These are phyloP conservation scores for Cercospora sp. DNA, from an alignment of 2,329 filamentous ascomycete species.

Conservation along the genomic window DNA sequence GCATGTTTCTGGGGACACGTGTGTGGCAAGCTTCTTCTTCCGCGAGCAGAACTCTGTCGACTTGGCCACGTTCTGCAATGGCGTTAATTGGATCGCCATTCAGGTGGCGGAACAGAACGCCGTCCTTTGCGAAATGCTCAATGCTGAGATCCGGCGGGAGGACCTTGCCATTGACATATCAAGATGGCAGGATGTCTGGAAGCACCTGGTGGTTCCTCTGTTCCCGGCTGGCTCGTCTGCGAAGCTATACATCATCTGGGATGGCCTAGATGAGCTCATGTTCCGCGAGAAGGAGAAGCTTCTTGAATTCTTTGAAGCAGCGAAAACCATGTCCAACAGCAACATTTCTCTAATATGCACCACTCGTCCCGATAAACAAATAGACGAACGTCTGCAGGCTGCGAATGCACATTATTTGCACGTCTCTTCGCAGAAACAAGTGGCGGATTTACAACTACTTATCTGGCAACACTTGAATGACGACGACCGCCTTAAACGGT, in stretches of 20 bases:
- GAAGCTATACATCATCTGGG: constrained; percentile 10
- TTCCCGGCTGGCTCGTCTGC: constrained; percentile 2
- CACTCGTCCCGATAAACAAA: constrained; percentile 1
- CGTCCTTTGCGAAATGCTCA: constrained; percentile 8
- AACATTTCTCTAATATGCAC: constrained; percentile 10
- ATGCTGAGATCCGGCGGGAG: constrained; percentile 9
- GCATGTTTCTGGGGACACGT: background rate
- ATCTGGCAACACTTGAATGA: constrained; percentile 12
- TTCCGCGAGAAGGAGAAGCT: constrained; percentile 7
- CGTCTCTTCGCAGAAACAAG: background rate
- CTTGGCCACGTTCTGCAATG: constrained; percentile 1
- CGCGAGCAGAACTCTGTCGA: constrained; percentile 8
- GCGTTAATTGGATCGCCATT: constrained; percentile 6
- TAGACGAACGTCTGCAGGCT: background rate
- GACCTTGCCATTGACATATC: constrained; percentile 5
- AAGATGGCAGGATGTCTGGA: constrained; percentile 8
- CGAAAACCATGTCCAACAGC: background rate
- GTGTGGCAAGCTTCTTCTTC: constrained; percentile 11
- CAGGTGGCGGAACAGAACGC: constrained; percentile 4
- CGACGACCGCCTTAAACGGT: constrained; percentile 6
- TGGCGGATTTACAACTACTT: background rate
- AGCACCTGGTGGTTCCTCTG: constrained; percentile 1
- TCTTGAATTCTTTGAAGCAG: background rate
- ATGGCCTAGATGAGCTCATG: constrained; percentile 7
- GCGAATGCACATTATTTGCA: background rate